Base-by-base conservation (phyloP, 305 asterid genomes). In the Salvia sclarea region DNA sequence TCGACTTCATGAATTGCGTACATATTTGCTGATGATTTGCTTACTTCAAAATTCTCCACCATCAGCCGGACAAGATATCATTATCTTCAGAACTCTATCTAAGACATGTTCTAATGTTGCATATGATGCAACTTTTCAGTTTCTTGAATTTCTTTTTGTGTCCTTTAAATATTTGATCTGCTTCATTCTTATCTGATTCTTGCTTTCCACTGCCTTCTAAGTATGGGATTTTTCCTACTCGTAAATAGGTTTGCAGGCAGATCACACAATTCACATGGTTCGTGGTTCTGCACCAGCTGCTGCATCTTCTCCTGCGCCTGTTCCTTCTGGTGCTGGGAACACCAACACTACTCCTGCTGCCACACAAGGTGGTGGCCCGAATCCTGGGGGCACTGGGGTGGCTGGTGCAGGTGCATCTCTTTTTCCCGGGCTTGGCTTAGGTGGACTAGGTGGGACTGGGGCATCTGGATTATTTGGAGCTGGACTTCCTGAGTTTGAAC, bases 201-300 rank as follows among this genome's bases (percentile, higher is more conserved):
- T 49, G 57, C 45, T 25, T 17, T 68, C 30, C 21, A 24, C 68
- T 66, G 17, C 17, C 65, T 56, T 61, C 57, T 64, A 58, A 60
- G 22, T 63, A 20, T 55, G 70, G 76, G 61, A 13, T 31, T 70
- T 22, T 63, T 60, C 22, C 55, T 50, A 16, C 59, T 28, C 25
- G 62, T 72, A 24, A 79, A 67, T 69, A 84, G 95, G 88, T 69
- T 69, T 88, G 77, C 86, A 83, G 75, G 90, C 84, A 48, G 87
- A 88, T 79, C 95, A 88, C 78, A 88, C 92, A 10, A 81, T 88
- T 72, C 95, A 88, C 64, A 75, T 88, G 86, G 89, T 88, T 49
- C 90, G 92, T 47, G 95, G 90, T 74, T 88, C 80, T 70, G 82
- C 86, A 57, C 84, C 92, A 50, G 81, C 84, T 71, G 79, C 83